Evolutionary conservation across 345 rosid species (phyloP).

Genomic region (Cardamine resedifolia): DNA sequence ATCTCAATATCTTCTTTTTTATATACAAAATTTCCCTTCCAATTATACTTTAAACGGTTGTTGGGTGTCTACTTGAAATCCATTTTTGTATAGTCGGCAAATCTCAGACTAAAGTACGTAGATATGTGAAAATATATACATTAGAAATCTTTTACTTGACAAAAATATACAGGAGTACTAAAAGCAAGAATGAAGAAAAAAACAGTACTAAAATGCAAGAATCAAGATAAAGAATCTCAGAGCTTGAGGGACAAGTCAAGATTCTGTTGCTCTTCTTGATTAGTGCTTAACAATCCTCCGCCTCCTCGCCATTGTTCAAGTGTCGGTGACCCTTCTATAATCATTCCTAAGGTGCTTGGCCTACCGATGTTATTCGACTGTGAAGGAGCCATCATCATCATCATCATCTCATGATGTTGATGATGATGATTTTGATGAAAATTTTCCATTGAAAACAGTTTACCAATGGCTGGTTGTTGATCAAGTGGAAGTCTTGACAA

Average conservation of each 20-base stretch:
- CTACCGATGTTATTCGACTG: slow-evolving; percentile 34
- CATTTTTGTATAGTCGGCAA: slow-evolving; percentile 11
- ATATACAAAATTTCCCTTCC: background rate
- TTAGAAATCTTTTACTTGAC: background rate
- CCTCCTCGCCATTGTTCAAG: slow-evolving; percentile 44
- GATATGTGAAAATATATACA: slow-evolving; percentile 16
- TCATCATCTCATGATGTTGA: slow-evolving; percentile 9
- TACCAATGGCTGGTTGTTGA: slow-evolving; percentile 62
- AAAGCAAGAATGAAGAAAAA: slow-evolving; percentile 11
- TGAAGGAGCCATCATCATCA: slow-evolving; percentile 33
- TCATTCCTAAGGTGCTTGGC: slow-evolving; percentile 37
- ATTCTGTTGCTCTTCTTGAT: slow-evolving; percentile 52
- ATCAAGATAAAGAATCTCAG: slow-evolving; percentile 20
- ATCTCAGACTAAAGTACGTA: slow-evolving; percentile 4
- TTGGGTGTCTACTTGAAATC: slow-evolving; percentile 30
- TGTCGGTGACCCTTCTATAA: slow-evolving; percentile 35
- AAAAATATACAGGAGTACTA: slow-evolving; percentile 32
- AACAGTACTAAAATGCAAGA: background rate
- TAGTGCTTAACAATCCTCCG: slow-evolving; percentile 32
- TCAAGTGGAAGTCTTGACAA: slow-evolving; percentile 53
- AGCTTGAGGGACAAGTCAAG: slow-evolving; percentile 79
- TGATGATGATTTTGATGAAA: too few species aligned
- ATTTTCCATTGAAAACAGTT: slow-evolving; percentile 43
- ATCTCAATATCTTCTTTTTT: slow-evolving; percentile 26
- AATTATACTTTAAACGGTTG: slow-evolving; percentile 20